phyloP scores from a whole-genome alignment of 257 asterid species.

The Penstemon davidsonii region DNA sequence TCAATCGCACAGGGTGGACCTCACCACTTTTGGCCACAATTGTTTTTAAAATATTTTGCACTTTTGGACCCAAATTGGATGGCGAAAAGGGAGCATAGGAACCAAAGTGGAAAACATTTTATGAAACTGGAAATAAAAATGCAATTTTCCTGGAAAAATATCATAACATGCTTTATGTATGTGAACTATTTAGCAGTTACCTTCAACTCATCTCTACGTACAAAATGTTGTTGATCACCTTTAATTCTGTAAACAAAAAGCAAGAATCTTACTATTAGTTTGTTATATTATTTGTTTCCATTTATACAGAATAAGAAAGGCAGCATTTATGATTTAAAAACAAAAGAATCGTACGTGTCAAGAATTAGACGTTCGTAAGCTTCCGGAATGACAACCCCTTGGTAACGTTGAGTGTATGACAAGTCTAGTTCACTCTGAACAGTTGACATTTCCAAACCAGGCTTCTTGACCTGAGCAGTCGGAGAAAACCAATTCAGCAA shows the following conservation, averaged over 20 bases:
- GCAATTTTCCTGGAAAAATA: background rate
- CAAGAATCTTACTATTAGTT: background rate
- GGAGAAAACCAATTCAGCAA: slow-evolving; percentile 20
- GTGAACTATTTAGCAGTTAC: slow-evolving; percentile 34
- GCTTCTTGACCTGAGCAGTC: slow-evolving; percentile 85
- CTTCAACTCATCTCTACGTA: slow-evolving; percentile 96
- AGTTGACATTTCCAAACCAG: slow-evolving; percentile 89
- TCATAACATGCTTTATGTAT: too few species aligned
- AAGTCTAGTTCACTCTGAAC: slow-evolving; percentile 95
- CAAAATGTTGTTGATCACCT: slow-evolving; percentile 99
- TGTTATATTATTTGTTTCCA: background rate
- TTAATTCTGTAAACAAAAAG: slow-evolving; percentile 56
- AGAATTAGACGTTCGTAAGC: slow-evolving; percentile 98
- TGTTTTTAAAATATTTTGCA: too few species aligned
- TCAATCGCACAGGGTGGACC: too few species aligned
- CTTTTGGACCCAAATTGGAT: too few species aligned
- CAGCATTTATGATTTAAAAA: background rate
- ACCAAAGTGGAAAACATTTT: too few species aligned
- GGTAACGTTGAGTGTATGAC: slow-evolving; percentile 86
- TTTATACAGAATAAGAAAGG: background rate
- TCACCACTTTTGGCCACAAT: too few species aligned
- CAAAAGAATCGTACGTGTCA: slow-evolving; percentile 66
- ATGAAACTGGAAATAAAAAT: too few species aligned
- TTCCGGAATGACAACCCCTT: slow-evolving; percentile 82
- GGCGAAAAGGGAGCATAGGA: too few species aligned